phyloP scores from a whole-genome alignment of 225 moss, liverwort and hornwort genomes.

The Rhytidiadelphus loreus region DNA sequence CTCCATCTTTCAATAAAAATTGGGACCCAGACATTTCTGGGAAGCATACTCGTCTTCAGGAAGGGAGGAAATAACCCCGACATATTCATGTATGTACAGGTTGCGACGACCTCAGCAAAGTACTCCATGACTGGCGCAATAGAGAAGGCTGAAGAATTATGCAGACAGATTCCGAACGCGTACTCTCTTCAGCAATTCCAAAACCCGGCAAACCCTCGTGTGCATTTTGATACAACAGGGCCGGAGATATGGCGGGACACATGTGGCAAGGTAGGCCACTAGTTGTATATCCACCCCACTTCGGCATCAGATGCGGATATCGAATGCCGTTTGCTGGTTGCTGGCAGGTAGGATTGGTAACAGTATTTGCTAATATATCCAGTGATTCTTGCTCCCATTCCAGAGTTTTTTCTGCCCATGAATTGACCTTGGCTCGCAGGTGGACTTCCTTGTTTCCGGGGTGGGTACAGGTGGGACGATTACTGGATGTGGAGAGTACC shows the following conservation, averaged over 20 bases:
- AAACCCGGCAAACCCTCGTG: slow-evolving; percentile 55
- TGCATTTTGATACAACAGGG: slow-evolving; percentile 62
- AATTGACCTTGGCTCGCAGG: slow-evolving; percentile 16
- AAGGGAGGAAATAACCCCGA: background rate
- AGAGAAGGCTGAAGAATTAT: slow-evolving; percentile 28
- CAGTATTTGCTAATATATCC: background rate
- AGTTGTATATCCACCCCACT: slow-evolving; percentile 1
- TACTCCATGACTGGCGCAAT: slow-evolving; percentile 27
- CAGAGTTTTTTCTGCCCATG: background rate
- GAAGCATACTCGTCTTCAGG: background rate
- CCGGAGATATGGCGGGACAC: slow-evolving; percentile 78
- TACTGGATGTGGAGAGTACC: slow-evolving; percentile 59
- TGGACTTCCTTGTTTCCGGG: slow-evolving; percentile 59
- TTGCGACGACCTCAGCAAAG: slow-evolving; percentile 10
- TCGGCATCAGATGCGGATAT: slow-evolving; percentile 5
- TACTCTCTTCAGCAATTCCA: slow-evolving; percentile 60
- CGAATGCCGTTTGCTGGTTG: slow-evolving; percentile 4
- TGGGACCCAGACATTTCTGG: background rate
- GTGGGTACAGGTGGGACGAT: slow-evolving; percentile 77
- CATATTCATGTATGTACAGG: background rate
- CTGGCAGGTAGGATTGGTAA: slow-evolving; percentile 1
- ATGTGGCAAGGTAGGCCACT: slow-evolving; percentile 51
- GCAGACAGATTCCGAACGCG: slow-evolving; percentile 37
- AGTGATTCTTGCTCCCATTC: background rate
- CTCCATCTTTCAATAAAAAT: background rate